Evolutionary conservation across 352 stramenopile species (phyloP), one percentile per base, ranked within the genome.

Genomic region (Phytophthora crassamura): DNA sequence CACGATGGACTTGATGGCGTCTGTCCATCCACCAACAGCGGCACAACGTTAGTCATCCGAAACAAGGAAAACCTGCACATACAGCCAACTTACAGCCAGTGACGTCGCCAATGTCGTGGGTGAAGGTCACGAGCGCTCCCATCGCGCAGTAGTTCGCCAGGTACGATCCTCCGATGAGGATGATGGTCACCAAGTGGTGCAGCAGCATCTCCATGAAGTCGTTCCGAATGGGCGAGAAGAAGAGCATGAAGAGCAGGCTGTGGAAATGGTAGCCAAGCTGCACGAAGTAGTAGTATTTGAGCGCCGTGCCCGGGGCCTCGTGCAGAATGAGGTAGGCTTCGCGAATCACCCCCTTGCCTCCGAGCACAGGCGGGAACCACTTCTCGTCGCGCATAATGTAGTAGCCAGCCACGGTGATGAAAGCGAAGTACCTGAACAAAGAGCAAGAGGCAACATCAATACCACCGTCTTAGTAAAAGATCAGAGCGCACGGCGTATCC

Each of bases 141-240:
- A 74, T 69, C 9, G 74, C 68, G 41, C 60, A 71, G 62, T 83
- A 85, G 62, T 88, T 88, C 18, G 78, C 70, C 18, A 88, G 68
- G 46, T 74, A 88, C 42, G 78, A 88, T 34, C 73, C 64, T 64
- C 66, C 68, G n/a, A 88, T 84, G 48, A 88, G 74, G 42, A 88
- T 70, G 25, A 88, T 82, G 18, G 78, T 88, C 35, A 76, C 75
- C 43, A 88, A 68, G 55, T 88, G 78, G 35, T 88, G 78, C 39
- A 88, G 36, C 43, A 83, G 36, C 75, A 84, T 88, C 52, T 84
- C 78, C 32, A 85, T 69, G 59, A 88, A 88, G 65, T 88, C 78
- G 67, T 81, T 85, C 10, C 78, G 75, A 39, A 85, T 83, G 30
- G 78, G 73, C 25, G 78, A 84, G 49, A 88, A 71, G 39, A 85